A percentile compares a stretch with the other conserved stretches of the same genome.
phyloP scores from a whole-genome alignment of 352 stramenopile genomes.

The Stephanocyclus meneghinianus region DNA sequence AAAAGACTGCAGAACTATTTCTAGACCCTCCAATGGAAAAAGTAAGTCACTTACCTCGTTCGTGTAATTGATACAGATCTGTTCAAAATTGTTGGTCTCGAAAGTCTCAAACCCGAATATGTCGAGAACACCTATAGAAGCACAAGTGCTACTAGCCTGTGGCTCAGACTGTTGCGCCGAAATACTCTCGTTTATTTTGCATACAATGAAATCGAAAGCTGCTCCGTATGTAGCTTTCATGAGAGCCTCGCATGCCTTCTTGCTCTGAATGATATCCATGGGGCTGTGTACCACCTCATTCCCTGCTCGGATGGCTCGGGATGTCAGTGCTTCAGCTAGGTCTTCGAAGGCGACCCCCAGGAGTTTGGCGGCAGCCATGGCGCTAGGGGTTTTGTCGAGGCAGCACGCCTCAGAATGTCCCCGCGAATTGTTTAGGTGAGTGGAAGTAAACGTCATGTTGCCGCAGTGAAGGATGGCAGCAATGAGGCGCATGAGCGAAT shows the following conservation, averaged over 20 bases:
- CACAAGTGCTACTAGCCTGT: background rate
- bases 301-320: slow-evolving; percentile 57
- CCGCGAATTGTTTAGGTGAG: slow-evolving; percentile 60
- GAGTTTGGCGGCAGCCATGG: slow-evolving; percentile 55
- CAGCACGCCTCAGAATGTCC: slow-evolving; percentile 75
- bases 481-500: slow-evolving; percentile 73
- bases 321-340: slow-evolving; percentile 62
- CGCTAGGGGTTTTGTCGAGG: slow-evolving; percentile 78
- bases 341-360: slow-evolving; percentile 72
- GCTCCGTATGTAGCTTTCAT: slow-evolving; percentile 91
- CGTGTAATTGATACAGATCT: slow-evolving; percentile 84
- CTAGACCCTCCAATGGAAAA: background rate
- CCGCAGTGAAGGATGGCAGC: slow-evolving; percentile 82
- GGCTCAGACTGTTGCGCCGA: slow-evolving; percentile 22
- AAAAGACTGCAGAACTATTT: background rate
- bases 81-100: slow-evolving; percentile 25
- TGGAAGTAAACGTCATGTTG: slow-evolving; percentile 82
- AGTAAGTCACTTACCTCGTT: slow-evolving; percentile 56
- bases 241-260: slow-evolving; percentile 89
- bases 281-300: slow-evolving; percentile 65
- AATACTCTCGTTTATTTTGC: slow-evolving; percentile 85
- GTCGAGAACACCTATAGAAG: slow-evolving; percentile 39
- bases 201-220: slow-evolving; percentile 91
- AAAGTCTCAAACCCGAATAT: slow-evolving; percentile 50
- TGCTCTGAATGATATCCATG: slow-evolving; percentile 52